Evolutionary conservation across 1,284 basidiomycete species (phyloP), one percentile per base, ranked within the genome.

Genomic region (Apiotrichum akiyoshidainum): DNA sequence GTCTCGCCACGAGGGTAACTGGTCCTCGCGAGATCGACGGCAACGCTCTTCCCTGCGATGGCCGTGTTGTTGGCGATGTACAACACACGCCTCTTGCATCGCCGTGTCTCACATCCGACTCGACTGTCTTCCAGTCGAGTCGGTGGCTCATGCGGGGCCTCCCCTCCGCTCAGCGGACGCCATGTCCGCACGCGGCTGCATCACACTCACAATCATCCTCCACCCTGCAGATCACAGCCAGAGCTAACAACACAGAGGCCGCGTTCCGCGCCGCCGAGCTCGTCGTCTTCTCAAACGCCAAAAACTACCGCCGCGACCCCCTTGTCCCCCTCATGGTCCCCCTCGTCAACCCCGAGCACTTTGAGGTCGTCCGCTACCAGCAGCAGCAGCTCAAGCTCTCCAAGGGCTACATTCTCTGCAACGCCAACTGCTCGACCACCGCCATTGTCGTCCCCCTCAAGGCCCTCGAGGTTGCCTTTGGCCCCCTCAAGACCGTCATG

Each of bases 351-450:
- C 83, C 92, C 0, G 81, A 82, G 9, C 96, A 99, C 77, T 81
- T 98, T 53, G 81, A 85, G 63, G 91, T 99, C 72, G 81, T 99
- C 67, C 83, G 84, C 0, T 87, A 92, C 72, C 96, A 99, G 79
- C 87, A 83, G 60, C 72, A 84, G 12, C 78, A 85, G 21, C 87
- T 89, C 65, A 85, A 86, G 0, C 83, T 93, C 13, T 82, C 84
- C 58, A 89, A 87, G 67, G 96, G 96, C 4, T 99, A 92, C 82
- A 95, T 99, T 75, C 87, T 99, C 64, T 95, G 92, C 58, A 99
- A 99, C 77, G 96, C 96, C 66, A 99, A 99, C 81, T 99, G 96
- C 81, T 91, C 92, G 39, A 98, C 96, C 17, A 99, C 96, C 2
- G 95, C 89, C 31, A 83, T 90, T 64, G 92, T 96, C 62, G 87